Conservation (phyloP, 441 rosid species). For the Gossypium schwendimanii region DNA sequence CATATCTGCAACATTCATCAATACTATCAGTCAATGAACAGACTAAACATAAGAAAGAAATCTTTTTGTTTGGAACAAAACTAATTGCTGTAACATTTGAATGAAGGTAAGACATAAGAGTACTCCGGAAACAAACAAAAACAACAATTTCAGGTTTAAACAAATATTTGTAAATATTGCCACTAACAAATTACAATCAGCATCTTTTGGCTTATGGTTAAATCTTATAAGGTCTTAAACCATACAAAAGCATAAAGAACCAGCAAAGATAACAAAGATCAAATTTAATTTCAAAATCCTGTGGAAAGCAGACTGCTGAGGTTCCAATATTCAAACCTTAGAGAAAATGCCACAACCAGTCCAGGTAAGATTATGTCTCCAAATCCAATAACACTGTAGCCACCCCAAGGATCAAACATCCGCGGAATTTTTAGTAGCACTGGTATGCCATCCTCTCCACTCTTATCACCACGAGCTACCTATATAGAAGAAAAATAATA, state of each 20-base stretch:
- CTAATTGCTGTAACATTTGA: background rate
- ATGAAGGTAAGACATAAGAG: background rate
- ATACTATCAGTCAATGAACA: background rate
- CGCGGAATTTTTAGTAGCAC: constrained; percentile 75
- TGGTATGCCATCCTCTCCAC: constrained; percentile 80
- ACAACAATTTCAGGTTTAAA: background rate
- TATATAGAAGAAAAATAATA: constrained; percentile 18
- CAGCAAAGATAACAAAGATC: background rate
- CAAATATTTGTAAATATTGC: background rate
- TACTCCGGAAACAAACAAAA: background rate
- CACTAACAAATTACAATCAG: background rate
- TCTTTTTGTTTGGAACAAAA: background rate
- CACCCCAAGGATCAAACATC: constrained; percentile 87
- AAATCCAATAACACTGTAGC: constrained; percentile 74
- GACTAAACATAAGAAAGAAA: background rate
- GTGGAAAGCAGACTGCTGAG: background rate
- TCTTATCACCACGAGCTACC: constrained; percentile 81
- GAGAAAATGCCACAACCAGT: constrained; percentile 58
- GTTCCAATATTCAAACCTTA: constrained; percentile 24
- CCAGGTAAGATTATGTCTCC: constrained; percentile 81
- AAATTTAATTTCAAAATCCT: background rate
- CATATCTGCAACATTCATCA: constrained; percentile 30
- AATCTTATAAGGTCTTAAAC: background rate
- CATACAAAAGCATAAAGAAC: background rate
- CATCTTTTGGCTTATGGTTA: background rate